Evolutionary conservation across 306 rosid genomes (phyloP).

Genomic region (Echinosophora koreensis): DNA sequence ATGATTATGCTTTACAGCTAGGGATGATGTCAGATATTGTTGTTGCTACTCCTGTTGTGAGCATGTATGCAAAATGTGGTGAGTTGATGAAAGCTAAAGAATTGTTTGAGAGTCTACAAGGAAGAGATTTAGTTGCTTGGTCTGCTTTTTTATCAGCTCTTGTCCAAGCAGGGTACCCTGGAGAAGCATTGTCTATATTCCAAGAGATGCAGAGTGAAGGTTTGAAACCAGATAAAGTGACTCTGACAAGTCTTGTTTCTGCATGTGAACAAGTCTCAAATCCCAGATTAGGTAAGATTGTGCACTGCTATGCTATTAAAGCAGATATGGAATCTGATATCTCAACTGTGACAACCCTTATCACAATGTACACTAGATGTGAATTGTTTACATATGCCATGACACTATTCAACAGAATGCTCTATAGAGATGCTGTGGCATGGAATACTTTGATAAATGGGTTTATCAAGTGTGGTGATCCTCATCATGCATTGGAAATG

Average conservation of each 20-base stretch:
- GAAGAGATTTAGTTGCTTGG: slow-evolving; percentile 71
- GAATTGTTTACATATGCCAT: slow-evolving; percentile 52
- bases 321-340: slow-evolving; percentile 56
- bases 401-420: slow-evolving; percentile 58
- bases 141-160: slow-evolving; percentile 71
- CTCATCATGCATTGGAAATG: slow-evolving; percentile 51
- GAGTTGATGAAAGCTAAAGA: slow-evolving; percentile 63
- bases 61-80: slow-evolving; percentile 76
- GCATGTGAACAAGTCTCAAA: slow-evolving; percentile 63
- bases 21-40: slow-evolving; percentile 57
- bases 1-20: slow-evolving; percentile 52
- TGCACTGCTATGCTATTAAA: slow-evolving; percentile 66
- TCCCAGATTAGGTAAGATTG: slow-evolving; percentile 60
- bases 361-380: slow-evolving; percentile 69
- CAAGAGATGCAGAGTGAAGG: slow-evolving; percentile 57
- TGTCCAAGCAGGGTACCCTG: slow-evolving; percentile 65
- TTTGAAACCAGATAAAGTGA: slow-evolving; percentile 58
- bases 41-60: slow-evolving; percentile 64
- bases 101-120: slow-evolving; percentile 54
- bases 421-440: slow-evolving; percentile 64
- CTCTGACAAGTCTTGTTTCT: slow-evolving; percentile 54
- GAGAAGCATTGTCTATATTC: slow-evolving; percentile 62
- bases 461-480: slow-evolving; percentile 59
- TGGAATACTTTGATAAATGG: slow-evolving; percentile 81
- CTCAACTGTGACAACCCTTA: slow-evolving; percentile 59